These are phyloP conservation scores for Nothophaeocryptopus gaeumannii DNA, from an alignment of 2,329 filamentous ascomycete genomes.

Conservation along the genomic window DNA sequence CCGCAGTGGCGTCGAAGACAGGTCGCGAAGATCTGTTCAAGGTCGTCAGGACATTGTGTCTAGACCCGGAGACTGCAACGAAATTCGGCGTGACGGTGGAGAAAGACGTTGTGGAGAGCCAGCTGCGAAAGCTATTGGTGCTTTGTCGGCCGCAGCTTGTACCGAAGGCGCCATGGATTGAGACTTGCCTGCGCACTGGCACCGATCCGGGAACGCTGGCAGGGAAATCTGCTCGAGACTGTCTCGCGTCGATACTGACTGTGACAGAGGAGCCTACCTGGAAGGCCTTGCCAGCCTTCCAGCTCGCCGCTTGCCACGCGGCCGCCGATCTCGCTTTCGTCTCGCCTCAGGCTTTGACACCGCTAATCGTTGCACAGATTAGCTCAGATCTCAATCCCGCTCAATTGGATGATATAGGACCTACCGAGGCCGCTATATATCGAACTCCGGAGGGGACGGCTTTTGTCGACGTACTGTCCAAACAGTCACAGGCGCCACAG, in stretches of 20 bases:
- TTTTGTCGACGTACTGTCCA: slow-evolving; percentile 87
- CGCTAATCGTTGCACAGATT: slow-evolving; percentile 72
- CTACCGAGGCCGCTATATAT: slow-evolving; percentile 89
- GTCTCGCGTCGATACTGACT: slow-evolving; percentile 65
- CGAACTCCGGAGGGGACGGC: slow-evolving; percentile 82
- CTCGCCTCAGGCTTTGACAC: slow-evolving; percentile 76
- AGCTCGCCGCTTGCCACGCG: slow-evolving; percentile 72
- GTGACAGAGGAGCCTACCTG: slow-evolving; percentile 40
- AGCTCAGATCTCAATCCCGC: slow-evolving; percentile 67
- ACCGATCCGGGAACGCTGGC: slow-evolving; percentile 81
- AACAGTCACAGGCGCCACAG: slow-evolving; percentile 66
- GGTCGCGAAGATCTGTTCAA: slow-evolving; percentile 62
- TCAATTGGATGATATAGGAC: slow-evolving; percentile 70
- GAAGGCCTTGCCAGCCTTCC: slow-evolving; percentile 51
- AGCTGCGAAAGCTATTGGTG: slow-evolving; percentile 74
- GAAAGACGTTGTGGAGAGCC: slow-evolving; percentile 56
- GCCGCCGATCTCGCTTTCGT: slow-evolving; percentile 92
- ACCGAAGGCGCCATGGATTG: slow-evolving; percentile 81
- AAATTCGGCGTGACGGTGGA: slow-evolving; percentile 46
- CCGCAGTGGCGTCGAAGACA: slow-evolving; percentile 63
- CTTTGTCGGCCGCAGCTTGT: slow-evolving; percentile 76
- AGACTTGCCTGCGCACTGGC: slow-evolving; percentile 73
- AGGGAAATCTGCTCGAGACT: slow-evolving; percentile 58
- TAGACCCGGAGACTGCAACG: slow-evolving; percentile 52
- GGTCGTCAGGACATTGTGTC: slow-evolving; percentile 62